Conservation (phyloP, 345 rosid genomes). For the Clausena lansium region DNA sequence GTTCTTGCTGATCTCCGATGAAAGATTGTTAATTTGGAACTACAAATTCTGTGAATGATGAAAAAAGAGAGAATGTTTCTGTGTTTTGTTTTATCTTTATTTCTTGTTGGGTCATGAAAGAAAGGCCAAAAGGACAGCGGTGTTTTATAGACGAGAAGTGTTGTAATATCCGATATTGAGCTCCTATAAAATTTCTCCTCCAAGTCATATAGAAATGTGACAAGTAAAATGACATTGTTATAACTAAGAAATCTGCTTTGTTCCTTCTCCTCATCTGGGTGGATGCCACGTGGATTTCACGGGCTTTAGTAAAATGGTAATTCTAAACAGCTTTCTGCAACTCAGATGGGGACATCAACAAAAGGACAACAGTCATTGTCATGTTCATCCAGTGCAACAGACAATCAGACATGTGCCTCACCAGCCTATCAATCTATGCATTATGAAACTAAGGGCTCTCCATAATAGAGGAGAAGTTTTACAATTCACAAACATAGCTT, state of each 20-base stretch:
- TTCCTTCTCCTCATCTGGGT: slow-evolving; percentile 20
- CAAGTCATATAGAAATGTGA: background rate
- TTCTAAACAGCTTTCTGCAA: slow-evolving; percentile 19
- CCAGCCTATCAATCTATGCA: slow-evolving; percentile 18
- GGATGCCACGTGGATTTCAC: slow-evolving; percentile 30
- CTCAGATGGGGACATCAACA: slow-evolving; percentile 13
- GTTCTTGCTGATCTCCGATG: background rate
- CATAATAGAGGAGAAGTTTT: background rate
- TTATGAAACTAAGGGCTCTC: background rate
- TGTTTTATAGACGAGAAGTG: slow-evolving; percentile 24
- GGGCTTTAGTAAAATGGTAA: background rate
- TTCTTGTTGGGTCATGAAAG: slow-evolving; percentile 3
- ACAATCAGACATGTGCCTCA: slow-evolving; percentile 30
- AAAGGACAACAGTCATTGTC: slow-evolving; percentile 14
- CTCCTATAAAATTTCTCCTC: background rate
- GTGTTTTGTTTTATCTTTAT: slow-evolving; percentile 7
- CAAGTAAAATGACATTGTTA: slow-evolving; percentile 7
- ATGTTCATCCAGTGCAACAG: slow-evolving; percentile 1
- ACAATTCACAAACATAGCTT: background rate
- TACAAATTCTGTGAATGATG: background rate
- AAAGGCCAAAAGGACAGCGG: slow-evolving; percentile 31
- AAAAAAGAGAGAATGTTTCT: slow-evolving; percentile 16
- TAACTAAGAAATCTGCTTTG: slow-evolving; percentile 7
- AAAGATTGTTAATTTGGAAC: background rate
- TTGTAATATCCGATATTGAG: slow-evolving; percentile 38